A percentile compares a stretch with the other conserved stretches of the same genome.
These are phyloP conservation scores for Eucalyptus victrix DNA, from an alignment of 345 rosid species.

Conservation along the genomic window DNA sequence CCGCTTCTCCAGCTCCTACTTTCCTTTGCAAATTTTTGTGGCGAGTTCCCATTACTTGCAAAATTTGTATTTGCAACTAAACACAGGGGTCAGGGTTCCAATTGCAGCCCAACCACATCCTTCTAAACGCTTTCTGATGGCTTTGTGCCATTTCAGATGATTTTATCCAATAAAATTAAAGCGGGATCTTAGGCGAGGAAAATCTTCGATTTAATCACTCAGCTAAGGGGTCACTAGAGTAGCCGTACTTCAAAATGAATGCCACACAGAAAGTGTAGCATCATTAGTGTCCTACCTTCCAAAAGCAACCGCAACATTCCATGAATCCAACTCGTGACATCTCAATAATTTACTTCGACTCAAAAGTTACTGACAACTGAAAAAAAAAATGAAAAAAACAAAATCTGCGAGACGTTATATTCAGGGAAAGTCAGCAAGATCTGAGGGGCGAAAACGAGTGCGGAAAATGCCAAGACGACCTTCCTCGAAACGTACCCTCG, in stretches of 20 bases:
- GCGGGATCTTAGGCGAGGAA: not conserved
- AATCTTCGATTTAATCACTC: not conserved
- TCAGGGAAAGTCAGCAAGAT: not conserved
- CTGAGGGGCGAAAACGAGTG: not conserved
- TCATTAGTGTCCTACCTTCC: not conserved
- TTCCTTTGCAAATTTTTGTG: not conserved
- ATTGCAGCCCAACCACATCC: not conserved
- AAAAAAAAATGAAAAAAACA: too few relatives aligned
- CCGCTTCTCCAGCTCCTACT: not conserved
- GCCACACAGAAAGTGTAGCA: not conserved
- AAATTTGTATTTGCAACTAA: not conserved
- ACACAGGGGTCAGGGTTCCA: not conserved
- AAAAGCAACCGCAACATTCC: not conserved
- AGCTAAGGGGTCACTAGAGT: not conserved
- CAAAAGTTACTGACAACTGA: not conserved
- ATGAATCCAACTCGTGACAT: not conserved
- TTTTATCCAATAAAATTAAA: not conserved
- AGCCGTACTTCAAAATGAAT: not conserved
- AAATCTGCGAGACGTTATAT: not conserved
- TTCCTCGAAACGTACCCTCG: not conserved
- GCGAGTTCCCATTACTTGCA: not conserved
- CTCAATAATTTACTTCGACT: not conserved
- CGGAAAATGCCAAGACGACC: not conserved
- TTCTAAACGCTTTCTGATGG: not conserved
- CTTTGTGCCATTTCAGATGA: not conserved